Evolutionary conservation across 768 basidiomycete genomes (phyloP), one percentile per base, ranked within the genome.

Genomic region (Botryobasidium botryosum): DNA sequence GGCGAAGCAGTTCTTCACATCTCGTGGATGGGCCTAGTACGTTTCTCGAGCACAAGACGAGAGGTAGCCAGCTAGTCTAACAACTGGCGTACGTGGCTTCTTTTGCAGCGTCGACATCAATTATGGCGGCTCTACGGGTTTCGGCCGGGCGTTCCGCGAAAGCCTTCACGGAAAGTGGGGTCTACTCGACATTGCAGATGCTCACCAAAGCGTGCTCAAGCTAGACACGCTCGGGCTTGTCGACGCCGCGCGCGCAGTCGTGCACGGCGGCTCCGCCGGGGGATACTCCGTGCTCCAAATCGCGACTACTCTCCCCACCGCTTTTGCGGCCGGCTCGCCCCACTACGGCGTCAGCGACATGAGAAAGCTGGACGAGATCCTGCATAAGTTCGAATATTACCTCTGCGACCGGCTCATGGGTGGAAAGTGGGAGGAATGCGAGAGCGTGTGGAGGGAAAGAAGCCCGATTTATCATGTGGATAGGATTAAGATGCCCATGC

Each of bases 321-420:
- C 68, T 20, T 82, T 78, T 51, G 69, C 78, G 0, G 80, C 74
- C 0, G 79, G 71, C 0, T 68, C 74, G 2, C 75, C 74, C 0
- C 62, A 61, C n/a, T 88, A 67, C 52, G 84, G 85, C 0, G 63
- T 87, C 37, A 75, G 75, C 0, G 76, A 84, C 53, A 59, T 86
- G 26, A 56, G 56, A 8, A 64, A 57, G 40, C 64, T 86, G 6
- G 69, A 65, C 3, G 63, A 69, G 35, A 72, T 73, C 47, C 78
- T 79, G 5, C 81, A 86, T 62, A 87, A 80, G 56, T 79, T 78
- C 43, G 74, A 79, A 57, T 67, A 68, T n/a, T n/a, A n/a, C n/a
- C n/a, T n/a, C n/a, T n/a, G n/a, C n/a, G n/a, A n/a, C n/a, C n/a
- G 71, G 53, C 63, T 85, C 15, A 50, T 83, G n/a, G 80, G 84